Percentiles rank a stretch among this genome's conserved stretches.
Evolutionary conservation across 768 basidiomycete species (phyloP).

Genomic region (Boletus barrowsii): DNA sequence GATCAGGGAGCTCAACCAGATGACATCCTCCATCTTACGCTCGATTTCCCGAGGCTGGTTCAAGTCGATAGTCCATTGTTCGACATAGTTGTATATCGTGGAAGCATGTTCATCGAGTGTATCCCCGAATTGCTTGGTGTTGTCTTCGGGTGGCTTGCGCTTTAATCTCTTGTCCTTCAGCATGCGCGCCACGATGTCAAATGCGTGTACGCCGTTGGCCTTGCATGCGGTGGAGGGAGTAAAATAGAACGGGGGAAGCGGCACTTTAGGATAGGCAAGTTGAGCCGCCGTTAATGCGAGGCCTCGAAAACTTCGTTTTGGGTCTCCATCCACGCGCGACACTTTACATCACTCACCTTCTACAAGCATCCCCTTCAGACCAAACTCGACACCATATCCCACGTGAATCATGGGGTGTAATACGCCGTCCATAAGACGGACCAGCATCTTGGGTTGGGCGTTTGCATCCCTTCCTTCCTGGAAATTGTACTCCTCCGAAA

Average conservation of each 20-base stretch:
- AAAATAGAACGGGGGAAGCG: conserved; percentile 11
- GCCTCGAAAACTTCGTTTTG: conserved; percentile 9
- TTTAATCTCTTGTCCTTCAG: conserved; percentile 41
- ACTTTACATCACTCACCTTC: conserved; percentile 44
- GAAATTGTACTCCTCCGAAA: conserved; percentile 28
- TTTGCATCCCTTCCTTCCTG: conserved; percentile 9
- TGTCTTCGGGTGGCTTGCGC: conserved; percentile 8
- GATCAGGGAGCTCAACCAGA: conserved; percentile 50
- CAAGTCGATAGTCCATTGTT: conserved; percentile 42
- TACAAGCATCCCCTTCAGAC: conserved; percentile 54
- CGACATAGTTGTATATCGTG: conserved; percentile 21
- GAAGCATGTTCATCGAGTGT: neutral
- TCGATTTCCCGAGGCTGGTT: conserved; percentile 37
- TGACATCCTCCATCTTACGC: conserved; percentile 62
- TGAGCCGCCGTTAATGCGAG: conserved; percentile 26
- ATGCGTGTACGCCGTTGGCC: conserved; percentile 28
- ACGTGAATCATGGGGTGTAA: conserved; percentile 63
- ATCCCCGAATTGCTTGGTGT: conserved; percentile 18
- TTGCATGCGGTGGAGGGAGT: neutral
- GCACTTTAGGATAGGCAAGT: conserved; percentile 38
- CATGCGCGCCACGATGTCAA: conserved; percentile 52
- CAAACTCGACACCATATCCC: conserved; percentile 63
- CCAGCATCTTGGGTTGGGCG: conserved; percentile 50
- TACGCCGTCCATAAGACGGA: conserved; percentile 46
- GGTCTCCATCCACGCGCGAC: neutral